Evolutionary conservation across 345 rosid species (phyloP).

Genomic region (Gynandropsis gynandra): DNA sequence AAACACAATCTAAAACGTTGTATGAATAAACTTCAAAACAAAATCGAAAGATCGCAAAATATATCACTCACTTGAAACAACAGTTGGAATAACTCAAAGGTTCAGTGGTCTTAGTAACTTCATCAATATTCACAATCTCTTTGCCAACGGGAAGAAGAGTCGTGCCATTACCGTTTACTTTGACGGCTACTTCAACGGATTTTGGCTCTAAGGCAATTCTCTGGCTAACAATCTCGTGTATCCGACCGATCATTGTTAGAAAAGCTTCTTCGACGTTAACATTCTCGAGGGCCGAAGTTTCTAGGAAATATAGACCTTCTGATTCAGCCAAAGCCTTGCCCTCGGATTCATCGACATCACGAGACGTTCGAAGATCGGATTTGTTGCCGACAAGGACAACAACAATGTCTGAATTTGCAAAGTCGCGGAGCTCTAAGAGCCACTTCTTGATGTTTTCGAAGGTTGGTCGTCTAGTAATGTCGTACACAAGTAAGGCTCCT

Average conservation of each 20-base stretch:
- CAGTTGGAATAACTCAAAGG: conserved; percentile 40
- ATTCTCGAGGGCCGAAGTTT: conserved; percentile 69
- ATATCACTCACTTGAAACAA: conserved; percentile 33
- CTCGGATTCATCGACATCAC: conserved; percentile 55
- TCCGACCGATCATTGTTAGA: conserved; percentile 48
- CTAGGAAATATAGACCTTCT: conserved; percentile 58
- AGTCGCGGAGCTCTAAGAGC: conserved; percentile 58
- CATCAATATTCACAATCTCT: conserved; percentile 40
- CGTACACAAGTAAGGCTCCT: conserved; percentile 70
- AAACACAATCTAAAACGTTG: not conserved
- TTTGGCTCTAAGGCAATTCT: conserved; percentile 34
- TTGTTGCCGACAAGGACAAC: conserved; percentile 75
- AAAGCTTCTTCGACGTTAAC: conserved; percentile 70
- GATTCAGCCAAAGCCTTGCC: conserved; percentile 46
- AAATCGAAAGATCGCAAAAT: not conserved
- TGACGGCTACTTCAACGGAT: too few species aligned
- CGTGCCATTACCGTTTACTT: conserved; percentile 4
- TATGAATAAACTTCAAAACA: conserved; percentile 1
- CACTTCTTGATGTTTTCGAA: conserved; percentile 52
- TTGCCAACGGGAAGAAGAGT: conserved; percentile 37
- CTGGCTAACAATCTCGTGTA: conserved; percentile 43
- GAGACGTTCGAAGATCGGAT: conserved; percentile 39
- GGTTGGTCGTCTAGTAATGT: conserved; percentile 56
- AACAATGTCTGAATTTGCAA: conserved; percentile 44
- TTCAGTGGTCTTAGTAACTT: conserved; percentile 71